phyloP scores from a whole-genome alignment of 768 basidiomycete genomes.

The Panus rudis region DNA sequence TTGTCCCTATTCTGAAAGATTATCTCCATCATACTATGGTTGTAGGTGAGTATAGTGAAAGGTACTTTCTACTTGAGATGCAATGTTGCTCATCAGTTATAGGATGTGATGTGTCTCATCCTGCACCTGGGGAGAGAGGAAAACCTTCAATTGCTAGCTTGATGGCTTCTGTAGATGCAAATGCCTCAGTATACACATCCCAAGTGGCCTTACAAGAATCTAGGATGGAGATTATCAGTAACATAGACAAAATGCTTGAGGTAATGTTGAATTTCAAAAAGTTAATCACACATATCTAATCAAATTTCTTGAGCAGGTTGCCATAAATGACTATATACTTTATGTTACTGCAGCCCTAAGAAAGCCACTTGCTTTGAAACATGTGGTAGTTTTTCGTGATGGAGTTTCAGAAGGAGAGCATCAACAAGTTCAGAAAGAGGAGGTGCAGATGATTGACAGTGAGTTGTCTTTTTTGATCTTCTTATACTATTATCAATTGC shows the following conservation, averaged over 20 bases:
- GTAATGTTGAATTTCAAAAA: too few relatives aligned
- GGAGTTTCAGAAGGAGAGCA: constrained; percentile 52
- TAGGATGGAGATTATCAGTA: constrained; percentile 25
- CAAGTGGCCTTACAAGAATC: constrained; percentile 22
- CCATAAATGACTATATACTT: constrained; percentile 8
- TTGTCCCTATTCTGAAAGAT: constrained; percentile 8
- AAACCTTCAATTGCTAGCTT: constrained; percentile 55
- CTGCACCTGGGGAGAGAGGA: constrained; percentile 46
- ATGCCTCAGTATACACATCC: constrained; percentile 37
- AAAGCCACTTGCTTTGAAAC: constrained; percentile 1
- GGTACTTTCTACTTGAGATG: too few relatives aligned
- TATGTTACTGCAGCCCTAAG: too few relatives aligned
- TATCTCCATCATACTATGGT: constrained; percentile 19
- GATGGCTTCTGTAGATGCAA: constrained; percentile 46
- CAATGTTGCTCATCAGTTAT: background rate
- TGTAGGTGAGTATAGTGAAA: constrained; percentile 10
- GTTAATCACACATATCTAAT: too few relatives aligned
- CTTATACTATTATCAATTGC: background rate
- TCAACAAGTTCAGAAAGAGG: constrained; percentile 35
- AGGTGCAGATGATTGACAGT: constrained; percentile 38
- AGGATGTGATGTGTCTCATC: constrained; percentile 49
- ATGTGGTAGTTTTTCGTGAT: constrained; percentile 28
- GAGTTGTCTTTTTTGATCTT: background rate
- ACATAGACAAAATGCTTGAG: constrained; percentile 24
- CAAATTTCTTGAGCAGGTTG: background rate